Percentiles rank a stretch among this genome's conserved stretches.
These are phyloP conservation scores for Coemansia sp. DNA, from an alignment of 192 early-diverging fungal species.

Conservation along the genomic window DNA sequence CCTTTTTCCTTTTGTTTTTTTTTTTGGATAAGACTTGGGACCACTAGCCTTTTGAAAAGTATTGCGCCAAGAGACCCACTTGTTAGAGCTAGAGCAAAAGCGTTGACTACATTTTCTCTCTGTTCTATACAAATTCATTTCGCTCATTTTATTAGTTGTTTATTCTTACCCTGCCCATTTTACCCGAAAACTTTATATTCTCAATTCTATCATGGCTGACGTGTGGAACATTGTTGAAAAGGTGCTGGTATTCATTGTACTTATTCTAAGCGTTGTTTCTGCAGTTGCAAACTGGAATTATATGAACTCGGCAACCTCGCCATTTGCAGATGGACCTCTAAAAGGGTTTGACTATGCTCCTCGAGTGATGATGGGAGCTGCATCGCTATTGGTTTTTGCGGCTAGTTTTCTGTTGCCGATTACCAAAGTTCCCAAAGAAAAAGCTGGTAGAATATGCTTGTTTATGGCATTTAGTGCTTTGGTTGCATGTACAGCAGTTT, in stretches of 20 bases:
- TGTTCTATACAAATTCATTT: background rate
- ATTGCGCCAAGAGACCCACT: too few species aligned
- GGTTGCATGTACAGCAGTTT: background rate
- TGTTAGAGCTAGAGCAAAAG: background rate
- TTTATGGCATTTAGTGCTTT: background rate
- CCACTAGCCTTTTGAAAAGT: background rate
- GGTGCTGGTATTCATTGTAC: background rate
- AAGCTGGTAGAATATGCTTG: background rate
- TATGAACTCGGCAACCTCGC: background rate
- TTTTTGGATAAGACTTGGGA: background rate
- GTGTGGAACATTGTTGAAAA: background rate
- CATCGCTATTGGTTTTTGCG: background rate
- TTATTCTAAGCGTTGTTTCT: background rate
- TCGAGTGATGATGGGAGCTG: background rate
- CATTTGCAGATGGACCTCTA: background rate
- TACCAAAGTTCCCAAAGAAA: background rate
- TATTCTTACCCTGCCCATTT: background rate
- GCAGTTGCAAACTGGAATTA: constrained; percentile 1
- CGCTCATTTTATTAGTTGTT: background rate
- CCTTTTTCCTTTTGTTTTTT: background rate
- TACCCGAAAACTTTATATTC: background rate
- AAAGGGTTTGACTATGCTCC: background rate
- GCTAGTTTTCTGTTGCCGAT: background rate
- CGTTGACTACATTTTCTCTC: background rate
- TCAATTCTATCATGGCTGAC: background rate